These are phyloP conservation scores for Oehlia diaphana DNA, from an alignment of 192 early-diverging fungal genomes.

Conservation along the genomic window DNA sequence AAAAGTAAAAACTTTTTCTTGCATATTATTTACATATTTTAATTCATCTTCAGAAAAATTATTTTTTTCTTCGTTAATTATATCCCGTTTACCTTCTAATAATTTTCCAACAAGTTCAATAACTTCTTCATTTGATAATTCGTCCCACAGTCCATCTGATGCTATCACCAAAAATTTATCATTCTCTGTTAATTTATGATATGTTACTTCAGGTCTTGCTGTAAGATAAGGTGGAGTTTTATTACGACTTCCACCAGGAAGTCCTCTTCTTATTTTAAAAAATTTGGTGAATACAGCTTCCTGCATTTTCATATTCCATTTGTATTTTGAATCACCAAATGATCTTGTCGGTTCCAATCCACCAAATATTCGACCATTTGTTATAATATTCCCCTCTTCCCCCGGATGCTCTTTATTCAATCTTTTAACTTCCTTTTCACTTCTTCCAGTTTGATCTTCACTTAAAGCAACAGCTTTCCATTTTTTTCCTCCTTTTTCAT, in stretches of 20 bases:
- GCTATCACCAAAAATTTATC: slow-evolving; percentile 80
- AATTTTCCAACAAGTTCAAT: slow-evolving; percentile 45
- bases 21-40: slow-evolving; percentile 11
- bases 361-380: slow-evolving; percentile 62
- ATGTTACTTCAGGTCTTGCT: slow-evolving; percentile 68
- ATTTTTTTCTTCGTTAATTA: slow-evolving; percentile 24
- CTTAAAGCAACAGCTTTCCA: slow-evolving; percentile 61
- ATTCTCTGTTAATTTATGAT: slow-evolving; percentile 56
- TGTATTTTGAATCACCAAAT: slow-evolving; percentile 70
- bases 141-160: slow-evolving; percentile 83
- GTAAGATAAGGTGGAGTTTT: slow-evolving; percentile 74
- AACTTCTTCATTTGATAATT: slow-evolving; percentile 65
- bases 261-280: slow-evolving; percentile 47
- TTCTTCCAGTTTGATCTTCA: slow-evolving; percentile 62
- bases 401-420: slow-evolving; percentile 70
- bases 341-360: slow-evolving; percentile 53
- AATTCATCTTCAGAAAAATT: slow-evolving; percentile 6
- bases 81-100: slow-evolving; percentile 40
- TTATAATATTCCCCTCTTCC: slow-evolving; percentile 60
- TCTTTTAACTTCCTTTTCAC: slow-evolving; percentile 51
- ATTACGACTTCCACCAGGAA: slow-evolving; percentile 47
- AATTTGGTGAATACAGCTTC: slow-evolving; percentile 48
- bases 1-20: slow-evolving; percentile 33
- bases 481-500: slow-evolving; percentile 16
- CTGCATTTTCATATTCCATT: slow-evolving; percentile 67